Percentiles rank a stretch among this genome's conserved stretches.
phyloP scores from a whole-genome alignment of 2,329 filamentous ascomycete species.

The Phaeosphaeriaceae sp. region DNA sequence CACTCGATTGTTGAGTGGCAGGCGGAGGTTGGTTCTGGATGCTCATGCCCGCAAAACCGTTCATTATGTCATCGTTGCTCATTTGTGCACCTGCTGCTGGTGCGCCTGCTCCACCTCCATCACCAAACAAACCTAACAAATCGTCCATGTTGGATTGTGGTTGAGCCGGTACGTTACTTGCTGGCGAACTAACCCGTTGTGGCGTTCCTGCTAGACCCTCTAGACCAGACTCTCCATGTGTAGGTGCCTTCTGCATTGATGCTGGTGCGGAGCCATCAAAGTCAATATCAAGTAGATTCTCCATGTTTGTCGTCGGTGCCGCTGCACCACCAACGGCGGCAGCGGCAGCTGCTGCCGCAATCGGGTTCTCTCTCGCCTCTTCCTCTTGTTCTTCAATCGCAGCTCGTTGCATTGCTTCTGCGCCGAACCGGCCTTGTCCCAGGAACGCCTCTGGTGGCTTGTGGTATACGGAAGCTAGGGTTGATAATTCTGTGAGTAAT shows the following conservation, averaged over 20 bases:
- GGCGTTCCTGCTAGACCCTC: constrained; percentile 68
- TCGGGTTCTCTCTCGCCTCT: constrained; percentile 90
- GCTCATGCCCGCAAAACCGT: constrained; percentile 83
- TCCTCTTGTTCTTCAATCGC: constrained; percentile 96
- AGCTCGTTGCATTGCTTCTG: constrained; percentile 91
- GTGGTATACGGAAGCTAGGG: constrained; percentile 96
- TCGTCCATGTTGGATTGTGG: constrained; percentile 75
- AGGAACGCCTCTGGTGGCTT: constrained; percentile 98
- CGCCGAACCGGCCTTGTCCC: constrained; percentile 90
- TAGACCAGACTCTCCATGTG: constrained; percentile 56
- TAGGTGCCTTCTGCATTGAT: constrained; percentile 72
- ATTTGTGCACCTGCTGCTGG: constrained; percentile 41
- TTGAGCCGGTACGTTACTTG: constrained; percentile 49
- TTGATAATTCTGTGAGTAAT: constrained; percentile 90
- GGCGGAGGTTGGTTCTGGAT: constrained; percentile 72
- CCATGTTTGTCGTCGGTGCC: constrained; percentile 75
- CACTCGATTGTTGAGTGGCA: constrained; percentile 63
- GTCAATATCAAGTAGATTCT: constrained; percentile 95
- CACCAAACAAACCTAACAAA: constrained; percentile 72
- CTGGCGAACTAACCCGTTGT: constrained; percentile 70
- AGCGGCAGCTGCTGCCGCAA: constrained; percentile 81
- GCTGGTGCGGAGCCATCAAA: constrained; percentile 93
- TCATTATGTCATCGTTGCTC: constrained; percentile 67
- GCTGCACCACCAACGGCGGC: constrained; percentile 63
- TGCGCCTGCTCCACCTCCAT: constrained; percentile 43